Evolutionary conservation across 2,329 filamentous ascomycete species (phyloP), one percentile per base, ranked within the genome.

Genomic region (Aureobasidium subglaciale): DNA sequence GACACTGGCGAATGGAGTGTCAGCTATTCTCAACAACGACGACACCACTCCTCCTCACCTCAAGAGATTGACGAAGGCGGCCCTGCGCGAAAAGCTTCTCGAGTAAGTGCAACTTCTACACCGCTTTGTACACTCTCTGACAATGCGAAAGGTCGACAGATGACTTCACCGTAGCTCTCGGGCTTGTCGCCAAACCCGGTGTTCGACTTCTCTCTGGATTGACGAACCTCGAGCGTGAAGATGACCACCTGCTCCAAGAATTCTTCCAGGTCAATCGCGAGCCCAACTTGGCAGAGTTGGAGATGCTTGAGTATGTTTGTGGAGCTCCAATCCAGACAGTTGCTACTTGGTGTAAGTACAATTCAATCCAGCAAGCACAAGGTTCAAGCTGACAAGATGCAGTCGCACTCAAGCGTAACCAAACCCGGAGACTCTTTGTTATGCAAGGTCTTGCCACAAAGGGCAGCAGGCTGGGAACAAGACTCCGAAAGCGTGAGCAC

Each of bases 261-360:
- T 57, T 60, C 29, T 59, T 60, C 40, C 18, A 30, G 13, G 18
- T 57, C 10, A 56, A 55, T 25, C 13, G 46, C 16, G 18, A 45
- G 11, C 59, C 59, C 4, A 59, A 60, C 38, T 20, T 50, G 18
- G 54, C 57, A 13, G 59, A 60, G 35, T 8, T 59, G 22, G 25
- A 22, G 27, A 59, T 60, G 59, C 37, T 60, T 15, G 30, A 38
- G 13, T 6, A 34, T 30, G 37, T 41, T 40, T 54, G 24, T 42
- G 10, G 40, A 29, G 50, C 27, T 18, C 30, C 29, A 37, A 35
- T 32, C 20, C 15, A 49, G 45, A 35, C 32, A 15, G 15, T 49
- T 37, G 15, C 45, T 34, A 18, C 16, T 9, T 49, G 30, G 29
- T 49, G 45, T 49, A 11, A 37, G 45, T 49, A 37, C 24, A 24